These are phyloP conservation scores for Zasmidium cellare DNA, from an alignment of 2,329 filamentous ascomycete genomes.

Conservation along the genomic window DNA sequence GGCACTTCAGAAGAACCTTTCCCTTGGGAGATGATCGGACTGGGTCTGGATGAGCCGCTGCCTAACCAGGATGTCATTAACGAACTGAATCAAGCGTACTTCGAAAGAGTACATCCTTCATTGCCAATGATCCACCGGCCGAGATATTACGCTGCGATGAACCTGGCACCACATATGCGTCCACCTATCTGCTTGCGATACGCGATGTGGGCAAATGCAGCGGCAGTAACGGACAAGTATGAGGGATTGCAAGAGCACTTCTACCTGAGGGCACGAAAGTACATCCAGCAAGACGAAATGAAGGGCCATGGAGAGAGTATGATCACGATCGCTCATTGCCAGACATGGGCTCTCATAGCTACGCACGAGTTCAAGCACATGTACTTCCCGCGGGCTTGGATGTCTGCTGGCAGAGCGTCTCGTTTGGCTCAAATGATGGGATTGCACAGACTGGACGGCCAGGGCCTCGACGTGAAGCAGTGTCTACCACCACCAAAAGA, in stretches of 20 bases:
- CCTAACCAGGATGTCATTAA: conserved; percentile 80
- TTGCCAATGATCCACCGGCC: conserved; percentile 86
- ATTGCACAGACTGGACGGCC: conserved; percentile 80
- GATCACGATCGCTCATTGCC: conserved; percentile 81
- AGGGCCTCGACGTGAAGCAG: conserved; percentile 86
- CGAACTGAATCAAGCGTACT: conserved; percentile 84
- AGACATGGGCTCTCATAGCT: conserved; percentile 77
- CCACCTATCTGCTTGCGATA: conserved; percentile 88
- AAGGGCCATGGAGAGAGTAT: conserved; percentile 89
- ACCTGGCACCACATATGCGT: conserved; percentile 79
- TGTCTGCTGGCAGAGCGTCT: conserved; percentile 81
- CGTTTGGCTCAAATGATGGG: conserved; percentile 90
- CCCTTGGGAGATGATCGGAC: conserved; percentile 81
- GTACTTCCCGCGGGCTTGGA: conserved; percentile 95
- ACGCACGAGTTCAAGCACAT: conserved; percentile 96
- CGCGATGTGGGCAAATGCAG: conserved; percentile 94
- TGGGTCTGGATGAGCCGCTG: conserved; percentile 79
- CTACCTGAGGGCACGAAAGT: conserved; percentile 86
- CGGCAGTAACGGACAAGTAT: conserved; percentile 80
- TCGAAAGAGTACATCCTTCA: conserved; percentile 84
- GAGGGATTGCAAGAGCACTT: conserved; percentile 79
- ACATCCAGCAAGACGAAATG: conserved; percentile 85
- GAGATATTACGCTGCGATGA: conserved; percentile 84
- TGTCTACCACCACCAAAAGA: conserved; percentile 82
- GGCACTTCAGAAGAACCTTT: conserved; percentile 44